Base-by-base conservation (phyloP, 306 rosid species). In the Neltuma alba region DNA sequence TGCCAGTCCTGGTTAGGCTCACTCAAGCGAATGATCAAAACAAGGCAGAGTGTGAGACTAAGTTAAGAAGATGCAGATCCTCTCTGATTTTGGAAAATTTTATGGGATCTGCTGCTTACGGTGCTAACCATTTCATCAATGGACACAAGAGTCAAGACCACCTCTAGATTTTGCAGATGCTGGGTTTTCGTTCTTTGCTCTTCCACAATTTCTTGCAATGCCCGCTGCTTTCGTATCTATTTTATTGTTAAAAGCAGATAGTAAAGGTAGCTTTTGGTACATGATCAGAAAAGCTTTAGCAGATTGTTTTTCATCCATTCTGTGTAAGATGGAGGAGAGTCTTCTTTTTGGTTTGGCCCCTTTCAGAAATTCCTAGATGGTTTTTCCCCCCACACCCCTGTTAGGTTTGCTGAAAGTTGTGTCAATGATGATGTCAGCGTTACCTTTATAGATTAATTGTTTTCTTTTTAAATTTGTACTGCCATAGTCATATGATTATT, bases 1-100 rank as follows among this genome's bases (percentile, higher is more conserved):
- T 96, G 99, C 91, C 96, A 94, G 82, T 90, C 94, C 81, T 96
- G 99, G 99, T 89, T 96, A 70, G 97, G 97, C 77, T 81, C 97
- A 45, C 92, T 96, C 64, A 96, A 96, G 88, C 92, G 99, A 78
- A 96, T 96, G 99, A 93, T 96, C 91, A 96, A 89, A 91, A 93
- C 98, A 10, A 90, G 92, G 93, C 99, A 96, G 89, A 90, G 76
- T 79, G 90, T 89, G 85, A 96, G 99, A 85, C 78, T 68, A 86
- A 87, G 87, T 81, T 89, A 79, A 83, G 73, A 72, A 79, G 80
- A 78, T 74, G 20, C 72, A 79, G 76, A 81, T 74, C 50, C 41
- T 47, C 72, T 73, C 66, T 40, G 82, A 66, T 81, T 76, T 87
- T 72, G 65, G 52, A 41, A 74, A 80, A 67, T 20, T 83, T 87